phyloP scores from a whole-genome alignment of 441 rosid species.

The Adansonia gregorii region DNA sequence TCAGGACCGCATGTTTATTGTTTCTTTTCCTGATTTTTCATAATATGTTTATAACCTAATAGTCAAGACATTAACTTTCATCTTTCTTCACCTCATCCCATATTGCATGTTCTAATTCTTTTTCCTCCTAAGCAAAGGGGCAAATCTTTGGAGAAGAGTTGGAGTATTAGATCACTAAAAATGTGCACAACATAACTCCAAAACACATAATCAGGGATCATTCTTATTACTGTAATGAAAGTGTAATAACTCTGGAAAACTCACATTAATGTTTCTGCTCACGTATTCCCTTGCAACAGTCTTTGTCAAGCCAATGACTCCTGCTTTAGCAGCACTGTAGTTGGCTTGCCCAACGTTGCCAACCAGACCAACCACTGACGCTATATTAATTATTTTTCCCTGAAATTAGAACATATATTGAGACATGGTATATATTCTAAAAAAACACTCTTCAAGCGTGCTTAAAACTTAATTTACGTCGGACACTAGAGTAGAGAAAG shows the following conservation, averaged over 20 bases:
- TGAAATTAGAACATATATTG: conserved; percentile 30
- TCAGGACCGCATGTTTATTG: neutral
- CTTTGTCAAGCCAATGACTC: conserved; percentile 91
- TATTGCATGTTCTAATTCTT: neutral
- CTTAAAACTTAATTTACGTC: neutral
- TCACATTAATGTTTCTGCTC: conserved; percentile 80
- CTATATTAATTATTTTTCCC: conserved; percentile 86
- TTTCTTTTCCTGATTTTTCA: neutral
- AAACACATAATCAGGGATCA: neutral
- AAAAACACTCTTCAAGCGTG: conserved; percentile 15
- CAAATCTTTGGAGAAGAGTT: neutral
- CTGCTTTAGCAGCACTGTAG: conserved; percentile 93
- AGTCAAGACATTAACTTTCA: neutral
- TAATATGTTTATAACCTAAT: neutral
- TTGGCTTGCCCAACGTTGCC: conserved; percentile 94
- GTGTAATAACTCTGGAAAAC: conserved; percentile 29
- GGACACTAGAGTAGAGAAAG: neutral
- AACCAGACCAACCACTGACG: conserved; percentile 88
- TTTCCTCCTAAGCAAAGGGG: neutral
- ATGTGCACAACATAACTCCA: neutral
- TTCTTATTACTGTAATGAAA: neutral
- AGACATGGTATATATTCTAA: conserved; percentile 10
- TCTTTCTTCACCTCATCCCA: neutral
- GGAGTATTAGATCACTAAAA: neutral
- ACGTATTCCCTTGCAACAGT: conserved; percentile 81